Percentiles rank a stretch among this genome's conserved stretches.
Evolutionary conservation across 768 basidiomycete genomes (phyloP).

Genomic region (Phanerodontia chrysosporium): DNA sequence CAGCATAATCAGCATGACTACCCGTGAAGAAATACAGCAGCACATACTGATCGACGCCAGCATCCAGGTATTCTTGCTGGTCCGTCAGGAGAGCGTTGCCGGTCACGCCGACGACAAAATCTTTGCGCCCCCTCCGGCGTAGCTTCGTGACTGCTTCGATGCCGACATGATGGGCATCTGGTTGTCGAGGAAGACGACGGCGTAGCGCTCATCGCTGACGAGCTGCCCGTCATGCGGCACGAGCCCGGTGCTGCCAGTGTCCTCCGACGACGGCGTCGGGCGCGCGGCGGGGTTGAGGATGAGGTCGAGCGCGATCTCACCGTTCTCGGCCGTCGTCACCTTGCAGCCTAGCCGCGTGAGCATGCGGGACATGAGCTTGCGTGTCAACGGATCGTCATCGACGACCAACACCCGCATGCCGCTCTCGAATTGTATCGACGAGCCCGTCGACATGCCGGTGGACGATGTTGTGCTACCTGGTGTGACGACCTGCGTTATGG

Average conservation of each 20-base stretch:
- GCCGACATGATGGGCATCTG: slow-evolving; percentile 82
- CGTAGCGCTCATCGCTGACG: slow-evolving; percentile 27
- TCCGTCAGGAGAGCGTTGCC: slow-evolving; percentile 40
- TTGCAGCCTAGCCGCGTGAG: slow-evolving; percentile 73
- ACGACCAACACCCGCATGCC: slow-evolving; percentile 71
- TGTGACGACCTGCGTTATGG: background rate
- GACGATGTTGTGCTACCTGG: slow-evolving; percentile 10
- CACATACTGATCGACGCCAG: slow-evolving; percentile 70
- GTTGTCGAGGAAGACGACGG: slow-evolving; percentile 59
- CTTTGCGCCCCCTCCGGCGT: slow-evolving; percentile 57
- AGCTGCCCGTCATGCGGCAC: slow-evolving; percentile 6
- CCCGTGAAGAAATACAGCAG: background rate
- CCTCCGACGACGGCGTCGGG: slow-evolving; percentile 24
- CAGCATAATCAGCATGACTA: background rate
- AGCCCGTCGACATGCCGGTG: slow-evolving; percentile 4
- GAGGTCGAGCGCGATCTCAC: slow-evolving; percentile 70
- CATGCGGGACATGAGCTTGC: slow-evolving; percentile 76
- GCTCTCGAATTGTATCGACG: slow-evolving; percentile 33
- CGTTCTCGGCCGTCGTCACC: slow-evolving; percentile 83
- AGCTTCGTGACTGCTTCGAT: slow-evolving; percentile 62
- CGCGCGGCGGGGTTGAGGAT: slow-evolving; percentile 41
- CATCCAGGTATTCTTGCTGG: slow-evolving; percentile 70
- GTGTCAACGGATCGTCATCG: slow-evolving; percentile 78
- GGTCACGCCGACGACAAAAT: slow-evolving; percentile 83
- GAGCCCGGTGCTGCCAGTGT: slow-evolving; percentile 32